Base-by-base conservation (phyloP, 768 basidiomycete species). In the Lactifluus piperatus region DNA sequence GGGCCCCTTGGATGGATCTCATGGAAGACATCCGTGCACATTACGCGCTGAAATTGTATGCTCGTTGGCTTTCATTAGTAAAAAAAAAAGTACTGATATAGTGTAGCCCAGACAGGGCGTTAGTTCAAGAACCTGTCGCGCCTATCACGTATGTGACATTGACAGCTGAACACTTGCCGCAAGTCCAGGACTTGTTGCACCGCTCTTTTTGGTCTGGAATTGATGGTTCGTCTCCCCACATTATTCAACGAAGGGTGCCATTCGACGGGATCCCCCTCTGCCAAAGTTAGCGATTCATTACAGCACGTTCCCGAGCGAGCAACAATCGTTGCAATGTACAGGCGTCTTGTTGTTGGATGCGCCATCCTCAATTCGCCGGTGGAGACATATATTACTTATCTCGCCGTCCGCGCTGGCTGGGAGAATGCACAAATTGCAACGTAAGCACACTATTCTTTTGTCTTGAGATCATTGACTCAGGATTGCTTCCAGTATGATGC, bases 351-450 rank as follows among this genome's bases (percentile, higher is more conserved):
- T 5, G 77, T 91, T 8, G 90, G 90, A 16, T 79, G 81, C 18
- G 87, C 85, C 13, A 80, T 91, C 59, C 72, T 91, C 58, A 88
- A 84, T 69, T 89, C 86, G 24, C 90, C 90, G 0, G 79, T 79
- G 50, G 86, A 90, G 68, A 84, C 86, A 3, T 92, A 92, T 65
- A 88, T 92, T 54, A 90, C 88, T 20, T 92, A 90, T 62, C 76
- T 92, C 16, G 85, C 78, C 39, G 90, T 92, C 51, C 83, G 79
- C 65, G 76, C 83, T 18, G 88, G 90, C 10, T 92, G 89, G 89
- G 86, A 91, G 56, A 86, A 85, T 65, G 76, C 82, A 4, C 81
- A 85, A 57, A 86, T 92, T 57, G 89, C 87, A 32, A 85, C 85
- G 89, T 88, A 65, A 10, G 71, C 70, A 45, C 44, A 24, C 46